Percentiles rank a stretch among this genome's conserved stretches.
phyloP scores from a whole-genome alignment of 164 flowering plant genomes.

The Nelumbo lutea region DNA sequence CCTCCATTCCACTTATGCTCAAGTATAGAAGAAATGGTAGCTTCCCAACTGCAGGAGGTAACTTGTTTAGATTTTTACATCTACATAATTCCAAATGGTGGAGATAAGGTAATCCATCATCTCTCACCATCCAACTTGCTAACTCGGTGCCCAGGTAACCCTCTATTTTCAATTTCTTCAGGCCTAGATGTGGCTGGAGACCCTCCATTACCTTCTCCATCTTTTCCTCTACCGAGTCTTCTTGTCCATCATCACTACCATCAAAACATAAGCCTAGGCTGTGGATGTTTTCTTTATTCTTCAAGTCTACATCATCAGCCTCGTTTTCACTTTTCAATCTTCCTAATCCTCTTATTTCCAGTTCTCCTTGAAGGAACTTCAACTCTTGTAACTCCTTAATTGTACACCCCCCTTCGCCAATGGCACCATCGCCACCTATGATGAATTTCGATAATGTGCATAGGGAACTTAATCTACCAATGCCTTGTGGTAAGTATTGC shows the following conservation, averaged over 20 bases:
- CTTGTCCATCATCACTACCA: background rate
- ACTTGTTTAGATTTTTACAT: background rate
- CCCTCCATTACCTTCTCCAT: background rate
- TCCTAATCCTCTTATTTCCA: background rate
- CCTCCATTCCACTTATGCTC: background rate
- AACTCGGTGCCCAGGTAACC: background rate
- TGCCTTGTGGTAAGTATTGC: no score
- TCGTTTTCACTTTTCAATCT: background rate
- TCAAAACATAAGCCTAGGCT: background rate
- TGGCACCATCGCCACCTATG: background rate
- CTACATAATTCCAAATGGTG: background rate
- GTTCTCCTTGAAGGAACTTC: conserved; percentile 3
- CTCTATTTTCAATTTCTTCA: background rate
- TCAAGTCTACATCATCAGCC: conserved; percentile 2
- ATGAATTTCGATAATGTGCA: no score
- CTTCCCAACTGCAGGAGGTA: conserved; percentile 4
- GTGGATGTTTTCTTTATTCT: background rate
- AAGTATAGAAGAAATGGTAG: background rate
- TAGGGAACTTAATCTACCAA: no score
- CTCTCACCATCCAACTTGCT: background rate
- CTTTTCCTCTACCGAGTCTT: no score
- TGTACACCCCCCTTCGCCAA: background rate
- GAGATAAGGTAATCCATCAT: background rate
- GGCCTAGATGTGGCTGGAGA: conserved; percentile 6
- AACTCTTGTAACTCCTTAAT: conserved; percentile 7